Evolutionary conservation across 306 rosid genomes (phyloP), one percentile per base, ranked within the genome.

Genomic region (Canavalia ensiformis): DNA sequence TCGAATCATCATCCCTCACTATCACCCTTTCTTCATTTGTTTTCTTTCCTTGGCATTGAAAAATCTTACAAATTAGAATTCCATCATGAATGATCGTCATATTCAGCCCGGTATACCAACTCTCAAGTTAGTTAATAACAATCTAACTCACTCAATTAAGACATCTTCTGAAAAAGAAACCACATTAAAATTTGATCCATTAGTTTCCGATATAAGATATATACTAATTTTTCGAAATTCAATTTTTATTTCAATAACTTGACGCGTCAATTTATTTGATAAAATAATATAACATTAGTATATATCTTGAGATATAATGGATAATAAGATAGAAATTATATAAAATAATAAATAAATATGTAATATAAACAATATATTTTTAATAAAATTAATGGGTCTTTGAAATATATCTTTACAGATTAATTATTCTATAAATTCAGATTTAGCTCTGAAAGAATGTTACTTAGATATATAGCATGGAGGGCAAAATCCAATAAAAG

Each of bases 1-100:
- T 81, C 57, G 74, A 71, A 64, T 79, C 51, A 62, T 66, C 28
- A 49, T 39, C 6, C 79, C 58, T 72, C 68, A 31, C 75, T 49
- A 5, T 68, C 64, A 60, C 54, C 41, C 51, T 18, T 25, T 60
- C 13, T 9, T 57, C 58, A 1, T 28, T 28, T 58, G 80, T 71
- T 56, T 55, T 51, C 54, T 71, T 65, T 45, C 59, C 58, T 28
- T 4, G 45, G 44, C 49, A 12, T 52, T 7, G 7, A 37, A 39
- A 39, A 56, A 46, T n/a, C 56, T 60, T 75, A 42, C 13, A 54
- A 18, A 7, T 5, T 52, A 13, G 30, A 72, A 54, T 52, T 2
- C 9, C 25, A 52, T 7, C 25, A 37, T 37, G 64, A 7, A 58
- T 6, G 2, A 34, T 52, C 37, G 8, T 54, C 51, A 5, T 4